These are phyloP conservation scores for Oropetium thomaeum DNA, from an alignment of 176 grass and related monocot species.

Conservation along the genomic window DNA sequence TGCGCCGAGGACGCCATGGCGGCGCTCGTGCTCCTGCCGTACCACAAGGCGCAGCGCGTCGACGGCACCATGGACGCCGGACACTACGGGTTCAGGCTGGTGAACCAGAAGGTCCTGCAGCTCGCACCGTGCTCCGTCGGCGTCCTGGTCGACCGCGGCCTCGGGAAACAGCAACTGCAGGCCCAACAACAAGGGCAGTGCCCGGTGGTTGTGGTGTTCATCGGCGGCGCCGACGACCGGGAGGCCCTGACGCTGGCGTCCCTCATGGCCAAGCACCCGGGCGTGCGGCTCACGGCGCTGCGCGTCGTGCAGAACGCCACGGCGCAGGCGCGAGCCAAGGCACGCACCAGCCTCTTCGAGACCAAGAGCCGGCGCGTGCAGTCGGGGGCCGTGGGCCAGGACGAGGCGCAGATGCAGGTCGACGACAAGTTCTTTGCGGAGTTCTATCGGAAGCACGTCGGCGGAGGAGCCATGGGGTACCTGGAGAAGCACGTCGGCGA, in stretches of 20 bases:
- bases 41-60: slow-evolving; percentile 53
- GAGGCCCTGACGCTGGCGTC: slow-evolving; percentile 67
- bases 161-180: slow-evolving; percentile 23
- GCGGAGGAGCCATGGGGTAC: slow-evolving; percentile 43
- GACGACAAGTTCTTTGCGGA: slow-evolving; percentile 76
- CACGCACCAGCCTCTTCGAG: slow-evolving; percentile 38
- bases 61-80: slow-evolving; percentile 62
- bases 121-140: slow-evolving; percentile 66
- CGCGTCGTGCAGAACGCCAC: slow-evolving; percentile 53
- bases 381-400: slow-evolving; percentile 14
- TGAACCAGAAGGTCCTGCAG: slow-evolving; percentile 78
- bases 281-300: slow-evolving; percentile 54
- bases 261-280: slow-evolving; percentile 38
- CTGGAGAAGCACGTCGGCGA: slow-evolving; percentile 71
- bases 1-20: slow-evolving; percentile 67
- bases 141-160: slow-evolving; percentile 58
- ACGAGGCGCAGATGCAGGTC: slow-evolving; percentile 54
- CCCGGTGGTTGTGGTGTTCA: slow-evolving; percentile 61
- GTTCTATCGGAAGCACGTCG: slow-evolving; percentile 67
- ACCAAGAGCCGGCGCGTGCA: not conserved
- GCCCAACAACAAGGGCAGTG: not conserved
- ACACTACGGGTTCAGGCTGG: slow-evolving; percentile 42
- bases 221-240: slow-evolving; percentile 69
- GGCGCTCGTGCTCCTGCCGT: slow-evolving; percentile 46
- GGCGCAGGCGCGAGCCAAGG: slow-evolving; percentile 31